A percentile compares a stretch with the other conserved stretches of the same genome.
Evolutionary conservation across 78 protist species (phyloP).

Genomic region (Emiliania huxleyi): DNA sequence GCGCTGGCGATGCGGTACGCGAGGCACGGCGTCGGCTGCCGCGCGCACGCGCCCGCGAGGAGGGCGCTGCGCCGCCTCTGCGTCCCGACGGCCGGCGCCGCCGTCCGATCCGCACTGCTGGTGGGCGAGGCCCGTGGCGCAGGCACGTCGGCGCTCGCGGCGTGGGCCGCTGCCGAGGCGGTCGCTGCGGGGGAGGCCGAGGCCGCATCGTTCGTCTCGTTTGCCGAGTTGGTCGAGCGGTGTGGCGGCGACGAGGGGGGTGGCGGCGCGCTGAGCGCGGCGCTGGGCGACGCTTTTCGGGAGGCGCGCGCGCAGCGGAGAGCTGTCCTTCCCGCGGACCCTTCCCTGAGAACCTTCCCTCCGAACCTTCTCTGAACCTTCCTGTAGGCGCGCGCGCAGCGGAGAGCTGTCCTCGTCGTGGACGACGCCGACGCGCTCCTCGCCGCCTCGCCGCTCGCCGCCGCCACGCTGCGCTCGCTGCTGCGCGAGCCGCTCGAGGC

Average conservation of each 20-base stretch:
- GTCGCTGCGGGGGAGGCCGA: not conserved
- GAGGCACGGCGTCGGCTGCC: not conserved
- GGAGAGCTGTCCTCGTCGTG: not conserved
- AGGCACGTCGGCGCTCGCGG: not conserved
- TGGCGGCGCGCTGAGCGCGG: not conserved
- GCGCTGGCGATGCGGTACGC: not conserved
- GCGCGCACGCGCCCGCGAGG: not conserved
- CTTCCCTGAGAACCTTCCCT: too few species aligned
- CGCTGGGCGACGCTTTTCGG: not conserved
- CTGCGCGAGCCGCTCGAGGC: slow-evolving; percentile 3
- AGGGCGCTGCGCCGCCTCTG: not conserved
- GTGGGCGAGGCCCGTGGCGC: not conserved
- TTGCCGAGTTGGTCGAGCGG: not conserved
- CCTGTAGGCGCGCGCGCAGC: not conserved
- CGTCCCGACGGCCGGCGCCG: not conserved
- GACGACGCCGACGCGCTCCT: not conserved
- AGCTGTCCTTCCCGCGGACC: too few species aligned
- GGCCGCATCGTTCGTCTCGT: not conserved
- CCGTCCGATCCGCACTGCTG: not conserved
- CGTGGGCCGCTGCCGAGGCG: not conserved
- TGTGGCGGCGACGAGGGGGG: not conserved
- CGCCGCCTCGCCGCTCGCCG: not conserved
- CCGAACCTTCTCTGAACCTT: too few species aligned
- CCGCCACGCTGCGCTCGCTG: not conserved
- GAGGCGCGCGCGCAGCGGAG: not conserved